These are phyloP conservation scores for Striga hermonthica DNA, from an alignment of 305 asterid species.

Conservation along the genomic window DNA sequence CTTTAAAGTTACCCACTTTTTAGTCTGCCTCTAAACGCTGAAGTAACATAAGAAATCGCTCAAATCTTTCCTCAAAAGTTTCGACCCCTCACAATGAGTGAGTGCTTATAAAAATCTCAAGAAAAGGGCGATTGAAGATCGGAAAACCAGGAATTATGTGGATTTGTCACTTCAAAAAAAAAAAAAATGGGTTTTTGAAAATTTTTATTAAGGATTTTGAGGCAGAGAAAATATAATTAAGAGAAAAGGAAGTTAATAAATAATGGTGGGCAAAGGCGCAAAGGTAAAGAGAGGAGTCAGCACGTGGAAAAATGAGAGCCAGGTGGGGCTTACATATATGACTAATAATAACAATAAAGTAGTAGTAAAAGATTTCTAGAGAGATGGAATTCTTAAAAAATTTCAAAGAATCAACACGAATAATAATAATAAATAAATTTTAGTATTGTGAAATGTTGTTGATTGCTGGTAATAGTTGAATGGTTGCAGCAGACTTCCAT, in stretches of 20 bases:
- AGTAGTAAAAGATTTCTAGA: no score
- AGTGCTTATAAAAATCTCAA: conserved; percentile 4
- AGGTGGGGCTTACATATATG: background rate
- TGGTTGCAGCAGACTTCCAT: no score
- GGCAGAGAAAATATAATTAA: background rate
- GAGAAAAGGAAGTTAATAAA: background rate
- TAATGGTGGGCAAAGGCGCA: background rate
- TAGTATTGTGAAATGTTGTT: no score
- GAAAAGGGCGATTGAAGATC: background rate
- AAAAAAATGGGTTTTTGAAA: background rate
- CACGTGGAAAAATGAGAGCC: conserved; percentile 7
- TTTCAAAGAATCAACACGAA: no score
- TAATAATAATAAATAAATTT: no score
- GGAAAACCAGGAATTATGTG: background rate
- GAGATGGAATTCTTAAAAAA: no score
- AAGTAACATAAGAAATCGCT: no score
- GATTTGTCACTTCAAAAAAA: background rate
- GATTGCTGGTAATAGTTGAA: no score
- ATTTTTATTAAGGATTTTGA: background rate
- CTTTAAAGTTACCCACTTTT: conserved; percentile 12
- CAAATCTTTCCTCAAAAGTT: background rate
- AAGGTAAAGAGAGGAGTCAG: background rate
- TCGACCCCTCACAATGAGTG: background rate
- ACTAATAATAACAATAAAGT: no score
- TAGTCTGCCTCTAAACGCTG: background rate